These are phyloP conservation scores for Calcarisporium arbuscula DNA, from an alignment of 2,329 filamentous ascomycete species.

Conservation along the genomic window DNA sequence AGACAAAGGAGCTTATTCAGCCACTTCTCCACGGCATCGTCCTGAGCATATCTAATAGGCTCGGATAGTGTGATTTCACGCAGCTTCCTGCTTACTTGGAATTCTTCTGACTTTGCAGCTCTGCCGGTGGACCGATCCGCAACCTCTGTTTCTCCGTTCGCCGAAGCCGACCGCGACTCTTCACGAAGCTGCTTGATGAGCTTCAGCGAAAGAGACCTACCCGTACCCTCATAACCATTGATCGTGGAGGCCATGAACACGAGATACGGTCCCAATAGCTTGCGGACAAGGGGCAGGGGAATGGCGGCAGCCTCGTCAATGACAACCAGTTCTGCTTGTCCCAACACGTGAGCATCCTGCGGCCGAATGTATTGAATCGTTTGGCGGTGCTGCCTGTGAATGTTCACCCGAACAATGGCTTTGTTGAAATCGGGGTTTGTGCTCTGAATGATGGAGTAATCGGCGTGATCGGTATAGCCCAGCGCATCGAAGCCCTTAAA, in stretches of 20 bases:
- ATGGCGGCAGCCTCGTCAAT: slow-evolving; percentile 98
- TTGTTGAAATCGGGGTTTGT: slow-evolving; percentile 99
- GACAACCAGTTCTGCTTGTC: slow-evolving; percentile 89
- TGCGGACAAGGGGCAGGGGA: slow-evolving; percentile 82
- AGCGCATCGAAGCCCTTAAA: slow-evolving; percentile 97
- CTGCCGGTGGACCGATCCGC: slow-evolving; percentile 76
- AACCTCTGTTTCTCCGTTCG: slow-evolving; percentile 55
- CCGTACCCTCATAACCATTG: slow-evolving; percentile 97
- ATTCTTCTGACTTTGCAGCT: slow-evolving; percentile 56
- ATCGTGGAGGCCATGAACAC: slow-evolving; percentile 99
- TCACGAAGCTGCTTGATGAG: slow-evolving; percentile 95
- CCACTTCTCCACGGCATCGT: slow-evolving; percentile 92
- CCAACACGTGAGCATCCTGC: slow-evolving; percentile 89
- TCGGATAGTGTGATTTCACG: slow-evolving; percentile 90
- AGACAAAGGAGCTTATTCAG: slow-evolving; percentile 89
- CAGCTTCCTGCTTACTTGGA: slow-evolving; percentile 66
- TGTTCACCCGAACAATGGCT: slow-evolving; percentile 93
- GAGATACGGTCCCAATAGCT: slow-evolving; percentile 92
- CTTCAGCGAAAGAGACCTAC: slow-evolving; percentile 88
- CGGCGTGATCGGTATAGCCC: slow-evolving; percentile 87
- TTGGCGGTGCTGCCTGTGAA: slow-evolving; percentile 89
- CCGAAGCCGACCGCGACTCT: slow-evolving; percentile 66
- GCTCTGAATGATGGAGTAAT: slow-evolving; percentile 97
- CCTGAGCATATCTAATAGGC: slow-evolving; percentile 88
- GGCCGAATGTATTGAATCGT: slow-evolving; percentile 98